A percentile compares a stretch with the other conserved stretches of the same genome.
phyloP scores from a whole-genome alignment of 2,329 filamentous ascomycete genomes.

The Aspergillus niger region DNA sequence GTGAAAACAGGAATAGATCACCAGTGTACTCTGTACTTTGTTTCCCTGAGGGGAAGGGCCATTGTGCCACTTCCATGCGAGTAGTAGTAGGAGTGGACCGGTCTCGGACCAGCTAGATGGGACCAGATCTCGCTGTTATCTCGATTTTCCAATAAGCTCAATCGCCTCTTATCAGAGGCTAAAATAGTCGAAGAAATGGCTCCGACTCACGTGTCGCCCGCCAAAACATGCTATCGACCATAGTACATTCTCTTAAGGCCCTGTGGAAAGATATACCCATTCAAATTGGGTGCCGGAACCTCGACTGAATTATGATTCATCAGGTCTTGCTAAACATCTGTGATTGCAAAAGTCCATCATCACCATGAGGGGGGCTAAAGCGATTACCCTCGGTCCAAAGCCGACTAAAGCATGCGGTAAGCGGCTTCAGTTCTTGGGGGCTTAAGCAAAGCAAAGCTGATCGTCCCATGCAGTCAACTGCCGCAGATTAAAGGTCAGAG shows the following conservation, averaged over 20 bases:
- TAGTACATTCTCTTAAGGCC: not conserved
- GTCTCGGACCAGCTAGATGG: not conserved
- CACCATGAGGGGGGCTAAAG: conserved; percentile 25
- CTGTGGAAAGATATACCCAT: not conserved
- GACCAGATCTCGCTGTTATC: not conserved
- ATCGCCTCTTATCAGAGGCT: not conserved
- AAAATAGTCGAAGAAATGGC: conserved; percentile 1
- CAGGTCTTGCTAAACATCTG: too few relatives aligned
- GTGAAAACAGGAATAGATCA: not conserved
- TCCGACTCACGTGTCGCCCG: conserved; percentile 19
- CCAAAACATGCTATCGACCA: not conserved
- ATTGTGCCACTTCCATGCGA: not conserved
- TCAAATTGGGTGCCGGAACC: not conserved
- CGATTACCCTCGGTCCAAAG: conserved; percentile 27
- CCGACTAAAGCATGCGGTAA: conserved; percentile 36
- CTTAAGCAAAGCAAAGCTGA: not conserved
- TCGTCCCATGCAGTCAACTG: conserved; percentile 29
- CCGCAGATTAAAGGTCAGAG: conserved; percentile 30
- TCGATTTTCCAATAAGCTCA: not conserved
- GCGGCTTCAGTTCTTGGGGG: conserved; percentile 10
- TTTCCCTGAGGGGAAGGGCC: not conserved
- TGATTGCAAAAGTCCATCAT: not conserved
- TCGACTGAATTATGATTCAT: too few relatives aligned
- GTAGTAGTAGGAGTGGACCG: not conserved
- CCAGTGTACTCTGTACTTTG: not conserved